phyloP scores from a whole-genome alignment of 345 rosid species.

The Linum lewisii region DNA sequence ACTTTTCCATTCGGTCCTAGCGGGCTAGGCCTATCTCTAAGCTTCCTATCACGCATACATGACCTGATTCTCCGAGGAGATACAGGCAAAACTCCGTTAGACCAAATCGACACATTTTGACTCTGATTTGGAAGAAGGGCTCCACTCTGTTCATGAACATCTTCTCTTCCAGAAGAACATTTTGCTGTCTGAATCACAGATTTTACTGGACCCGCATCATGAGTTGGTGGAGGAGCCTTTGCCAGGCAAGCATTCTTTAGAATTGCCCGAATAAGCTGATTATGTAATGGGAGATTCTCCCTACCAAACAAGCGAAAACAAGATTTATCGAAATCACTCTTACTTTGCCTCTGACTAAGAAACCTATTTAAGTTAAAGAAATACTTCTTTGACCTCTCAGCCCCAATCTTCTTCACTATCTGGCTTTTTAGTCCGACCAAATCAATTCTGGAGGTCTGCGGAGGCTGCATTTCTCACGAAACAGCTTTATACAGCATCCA shows the following conservation, averaged over 20 bases:
- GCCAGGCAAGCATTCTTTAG: slow-evolving; percentile 35
- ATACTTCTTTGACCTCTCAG: slow-evolving; percentile 27
- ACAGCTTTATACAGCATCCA: slow-evolving; percentile 36
- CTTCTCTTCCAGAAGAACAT: slow-evolving; percentile 1
- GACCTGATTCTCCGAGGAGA: slow-evolving; percentile 9
- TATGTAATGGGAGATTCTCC: slow-evolving; percentile 29
- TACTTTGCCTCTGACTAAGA: slow-evolving; percentile 26
- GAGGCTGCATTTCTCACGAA: slow-evolving; percentile 67
- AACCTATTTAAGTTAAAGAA: slow-evolving; percentile 27
- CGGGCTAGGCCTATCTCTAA: slow-evolving; percentile 4
- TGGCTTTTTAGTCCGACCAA: slow-evolving; percentile 26
- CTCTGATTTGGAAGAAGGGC: background rate
- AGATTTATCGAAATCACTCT: slow-evolving; percentile 27
- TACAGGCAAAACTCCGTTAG: slow-evolving; percentile 16
- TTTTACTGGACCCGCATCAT: background rate
- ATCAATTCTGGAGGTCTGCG: slow-evolving; percentile 67
- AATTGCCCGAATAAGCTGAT: slow-evolving; percentile 33
- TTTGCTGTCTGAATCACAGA: slow-evolving; percentile 1
- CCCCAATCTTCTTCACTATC: slow-evolving; percentile 30
- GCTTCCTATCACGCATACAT: slow-evolving; percentile 1
- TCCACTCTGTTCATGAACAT: slow-evolving; percentile 9
- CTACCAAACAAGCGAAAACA: slow-evolving; percentile 30
- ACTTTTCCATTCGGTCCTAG: slow-evolving; percentile 24
- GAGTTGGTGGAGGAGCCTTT: slow-evolving; percentile 19
- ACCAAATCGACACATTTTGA: slow-evolving; percentile 1